Conservation (phyloP, 2,329 filamentous ascomycete species). For the Colletotrichum musae region DNA sequence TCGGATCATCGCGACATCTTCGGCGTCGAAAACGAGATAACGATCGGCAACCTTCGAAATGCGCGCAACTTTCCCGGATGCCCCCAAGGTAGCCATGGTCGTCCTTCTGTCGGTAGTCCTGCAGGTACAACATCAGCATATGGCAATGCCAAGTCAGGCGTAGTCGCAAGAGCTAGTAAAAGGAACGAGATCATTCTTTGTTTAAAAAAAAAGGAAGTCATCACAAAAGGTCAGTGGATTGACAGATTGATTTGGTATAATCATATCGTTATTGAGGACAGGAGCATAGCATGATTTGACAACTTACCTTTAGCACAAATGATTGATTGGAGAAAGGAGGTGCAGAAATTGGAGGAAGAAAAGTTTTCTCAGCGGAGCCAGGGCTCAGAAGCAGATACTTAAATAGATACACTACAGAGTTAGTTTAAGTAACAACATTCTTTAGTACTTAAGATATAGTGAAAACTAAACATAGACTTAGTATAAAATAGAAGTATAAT, state of each 20-base stretch:
- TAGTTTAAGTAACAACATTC: too few species aligned
- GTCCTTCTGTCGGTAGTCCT: not conserved
- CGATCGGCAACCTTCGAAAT: slow-evolving; percentile 86
- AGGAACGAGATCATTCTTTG: slow-evolving; percentile 49
- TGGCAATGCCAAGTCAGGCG: not conserved
- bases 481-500: too few species aligned
- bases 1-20: slow-evolving; percentile 83
- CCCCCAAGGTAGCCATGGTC: slow-evolving; percentile 46
- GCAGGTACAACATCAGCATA: slow-evolving; percentile 10
- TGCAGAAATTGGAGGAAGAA: too few species aligned
- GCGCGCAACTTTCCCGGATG: slow-evolving; percentile 67
- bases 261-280: slow-evolving; percentile 54
- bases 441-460: too few species aligned
- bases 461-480: too few species aligned
- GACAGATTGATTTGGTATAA: slow-evolving; percentile 68
- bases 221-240: slow-evolving; percentile 70
- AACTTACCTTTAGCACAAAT: slow-evolving; percentile 40
- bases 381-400: too few species aligned
- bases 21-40: slow-evolving; percentile 91
- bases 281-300: slow-evolving; percentile 19
- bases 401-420: too few species aligned
- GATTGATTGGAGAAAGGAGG: not conserved
- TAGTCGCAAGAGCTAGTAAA: not conserved
- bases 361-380: too few species aligned
- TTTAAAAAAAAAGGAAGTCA: slow-evolving; percentile 52